phyloP scores from a whole-genome alignment of 1,284 basidiomycete genomes.

The Austroboletus niveus region DNA sequence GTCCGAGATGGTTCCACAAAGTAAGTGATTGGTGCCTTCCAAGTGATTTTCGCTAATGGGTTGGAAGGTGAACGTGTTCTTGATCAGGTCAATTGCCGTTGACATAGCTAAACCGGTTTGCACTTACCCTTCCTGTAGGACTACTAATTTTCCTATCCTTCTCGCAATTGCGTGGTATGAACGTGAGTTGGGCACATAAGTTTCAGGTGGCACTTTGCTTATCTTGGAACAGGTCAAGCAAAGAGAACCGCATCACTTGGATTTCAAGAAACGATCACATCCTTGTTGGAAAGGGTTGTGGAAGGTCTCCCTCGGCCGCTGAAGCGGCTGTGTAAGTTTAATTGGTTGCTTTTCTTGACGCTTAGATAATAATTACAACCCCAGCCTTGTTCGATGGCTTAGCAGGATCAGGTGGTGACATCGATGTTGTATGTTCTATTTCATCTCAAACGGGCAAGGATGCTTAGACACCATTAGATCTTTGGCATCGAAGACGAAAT shows the following conservation, averaged over 20 bases:
- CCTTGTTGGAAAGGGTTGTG: slow-evolving; percentile 63
- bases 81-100: slow-evolving; percentile 56
- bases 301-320: slow-evolving; percentile 71
- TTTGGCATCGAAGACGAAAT: slow-evolving; percentile 65
- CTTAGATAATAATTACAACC: slow-evolving; percentile 10
- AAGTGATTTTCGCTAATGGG: slow-evolving; percentile 8
- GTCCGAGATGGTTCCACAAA: slow-evolving; percentile 84
- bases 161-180: slow-evolving; percentile 82
- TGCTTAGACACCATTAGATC: slow-evolving; percentile 45
- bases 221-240: slow-evolving; percentile 47
- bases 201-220: neutral
- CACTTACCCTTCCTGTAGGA: slow-evolving; percentile 39
- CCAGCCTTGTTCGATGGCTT: slow-evolving; percentile 79
- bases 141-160: slow-evolving; percentile 85
- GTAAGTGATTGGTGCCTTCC: slow-evolving; percentile 32
- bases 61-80: slow-evolving; percentile 78
- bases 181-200: slow-evolving; percentile 37
- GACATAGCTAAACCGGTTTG: neutral
- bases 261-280: slow-evolving; percentile 70
- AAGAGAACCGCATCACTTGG: slow-evolving; percentile 59
- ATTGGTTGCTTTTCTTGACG: neutral
- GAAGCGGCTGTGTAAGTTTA: slow-evolving; percentile 65
- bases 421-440: slow-evolving; percentile 58
- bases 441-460: neutral
- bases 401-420: slow-evolving; percentile 71